phyloP scores from a whole-genome alignment of 495 filamentous ascomycete genomes.

The Hyaloscypha hepaticicola region DNA sequence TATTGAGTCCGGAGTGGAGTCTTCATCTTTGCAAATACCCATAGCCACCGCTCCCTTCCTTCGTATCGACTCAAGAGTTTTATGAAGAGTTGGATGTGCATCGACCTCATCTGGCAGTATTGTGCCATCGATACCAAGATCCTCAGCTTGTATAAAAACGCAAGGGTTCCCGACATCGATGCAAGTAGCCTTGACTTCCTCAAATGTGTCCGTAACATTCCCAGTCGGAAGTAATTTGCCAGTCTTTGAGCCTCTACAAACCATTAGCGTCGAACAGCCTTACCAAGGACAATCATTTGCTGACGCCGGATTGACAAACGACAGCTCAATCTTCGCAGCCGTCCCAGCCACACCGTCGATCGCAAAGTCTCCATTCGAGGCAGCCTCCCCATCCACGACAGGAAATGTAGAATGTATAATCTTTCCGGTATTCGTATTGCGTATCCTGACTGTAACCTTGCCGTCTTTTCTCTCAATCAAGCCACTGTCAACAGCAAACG shows the following conservation, averaged over 20 bases:
- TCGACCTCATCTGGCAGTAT: slow-evolving; percentile 55
- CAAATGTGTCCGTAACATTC: slow-evolving; percentile 50
- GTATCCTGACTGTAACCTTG: slow-evolving; percentile 44
- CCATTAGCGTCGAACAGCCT: slow-evolving; percentile 7
- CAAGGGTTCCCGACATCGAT: slow-evolving; percentile 70
- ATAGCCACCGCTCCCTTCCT: slow-evolving; percentile 59
- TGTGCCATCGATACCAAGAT: slow-evolving; percentile 49
- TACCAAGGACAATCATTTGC: neutral
- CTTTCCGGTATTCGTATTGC: slow-evolving; percentile 56
- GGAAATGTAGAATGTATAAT: slow-evolving; percentile 47
- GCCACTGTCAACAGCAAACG: slow-evolving; percentile 58
- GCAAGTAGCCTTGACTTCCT: slow-evolving; percentile 51
- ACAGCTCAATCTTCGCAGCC: slow-evolving; percentile 54
- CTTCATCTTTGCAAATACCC: slow-evolving; percentile 50
- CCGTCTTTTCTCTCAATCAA: slow-evolving; percentile 40
- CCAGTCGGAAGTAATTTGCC: slow-evolving; percentile 66
- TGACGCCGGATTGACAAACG: slow-evolving; percentile 61
- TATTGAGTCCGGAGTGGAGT: slow-evolving; percentile 53
- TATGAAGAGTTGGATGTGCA: slow-evolving; percentile 44
- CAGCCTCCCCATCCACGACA: slow-evolving; percentile 49
- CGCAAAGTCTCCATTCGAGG: slow-evolving; percentile 51
- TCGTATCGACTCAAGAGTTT: slow-evolving; percentile 59
- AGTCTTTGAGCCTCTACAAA: slow-evolving; percentile 56
- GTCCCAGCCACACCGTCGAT: slow-evolving; percentile 69
- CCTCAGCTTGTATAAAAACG: slow-evolving; percentile 57